Evolutionary conservation across 2,329 filamentous ascomycete species (phyloP).

Genomic region (Aquanectria penicillioides): DNA sequence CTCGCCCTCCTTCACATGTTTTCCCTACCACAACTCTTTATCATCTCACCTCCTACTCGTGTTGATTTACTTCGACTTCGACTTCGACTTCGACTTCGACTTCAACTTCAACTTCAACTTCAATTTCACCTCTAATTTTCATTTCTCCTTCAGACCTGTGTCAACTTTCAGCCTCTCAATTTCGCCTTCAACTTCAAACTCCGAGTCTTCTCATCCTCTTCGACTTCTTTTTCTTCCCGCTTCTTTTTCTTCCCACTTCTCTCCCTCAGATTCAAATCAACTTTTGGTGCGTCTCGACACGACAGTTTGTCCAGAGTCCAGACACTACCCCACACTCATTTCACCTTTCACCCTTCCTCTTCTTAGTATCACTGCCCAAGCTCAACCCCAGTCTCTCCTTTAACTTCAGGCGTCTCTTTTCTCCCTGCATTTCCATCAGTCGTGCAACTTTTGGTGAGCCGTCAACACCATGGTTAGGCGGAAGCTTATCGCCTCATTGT

Average conservation of each 20-base stretch:
- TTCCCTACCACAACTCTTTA: conserved; percentile 28
- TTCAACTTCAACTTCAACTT: conserved; percentile 7
- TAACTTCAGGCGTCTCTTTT: conserved; percentile 11
- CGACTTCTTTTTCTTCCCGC: not conserved
- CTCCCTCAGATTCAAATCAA: conserved; percentile 20
- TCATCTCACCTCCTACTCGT: conserved; percentile 23
- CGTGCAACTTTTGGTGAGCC: not conserved
- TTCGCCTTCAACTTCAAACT: not conserved
- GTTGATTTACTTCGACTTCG: conserved; percentile 16
- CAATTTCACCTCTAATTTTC: not conserved
- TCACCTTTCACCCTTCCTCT: not conserved
- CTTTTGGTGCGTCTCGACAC: conserved; percentile 23
- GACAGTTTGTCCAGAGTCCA: conserved; percentile 10
- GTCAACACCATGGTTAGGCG: conserved; percentile 31
- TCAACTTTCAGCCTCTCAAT: not conserved
- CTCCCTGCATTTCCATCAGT: too few species aligned
- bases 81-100: conserved; percentile 15
- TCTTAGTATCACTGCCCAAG: not conserved
- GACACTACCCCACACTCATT: conserved; percentile 5
- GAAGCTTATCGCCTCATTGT: conserved; percentile 10
- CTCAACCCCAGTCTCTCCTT: conserved; percentile 14
- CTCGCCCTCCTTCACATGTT: conserved; percentile 18
- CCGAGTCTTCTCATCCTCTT: not conserved
- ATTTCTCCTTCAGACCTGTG: not conserved
- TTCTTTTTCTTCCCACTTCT: conserved; percentile 1